phyloP scores from a whole-genome alignment of 768 basidiomycete genomes.

The Boletus patriciae region DNA sequence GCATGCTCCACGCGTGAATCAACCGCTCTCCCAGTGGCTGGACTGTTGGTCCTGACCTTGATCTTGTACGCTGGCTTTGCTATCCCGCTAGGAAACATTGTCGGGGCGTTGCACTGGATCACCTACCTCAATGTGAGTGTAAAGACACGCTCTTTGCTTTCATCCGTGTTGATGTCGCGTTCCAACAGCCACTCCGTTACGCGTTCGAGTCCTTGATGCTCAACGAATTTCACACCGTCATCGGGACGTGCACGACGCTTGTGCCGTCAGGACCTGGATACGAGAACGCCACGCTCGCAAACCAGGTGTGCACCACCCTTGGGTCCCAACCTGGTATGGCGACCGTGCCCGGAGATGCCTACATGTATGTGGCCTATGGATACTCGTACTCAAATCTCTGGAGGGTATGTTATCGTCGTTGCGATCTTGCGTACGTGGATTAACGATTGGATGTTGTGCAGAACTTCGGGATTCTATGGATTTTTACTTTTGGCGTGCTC shows the following conservation, averaged over 20 bases:
- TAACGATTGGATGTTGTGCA: conserved; percentile 6
- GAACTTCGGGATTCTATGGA: conserved; percentile 46
- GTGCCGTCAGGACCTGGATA: conserved; percentile 37
- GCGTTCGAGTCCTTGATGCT: conserved; percentile 35
- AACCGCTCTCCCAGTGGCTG: conserved; percentile 42
- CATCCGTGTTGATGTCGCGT: conserved; percentile 32
- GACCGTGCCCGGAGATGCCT: conserved; percentile 44
- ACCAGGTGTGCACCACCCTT: conserved; percentile 45
- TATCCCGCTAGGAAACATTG: conserved; percentile 23
- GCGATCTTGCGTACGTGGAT: neutral
- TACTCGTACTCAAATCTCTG: conserved; percentile 33
- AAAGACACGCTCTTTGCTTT: conserved; percentile 35
- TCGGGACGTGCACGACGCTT: conserved; percentile 37
- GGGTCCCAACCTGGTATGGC: conserved; percentile 42
- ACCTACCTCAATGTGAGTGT: conserved; percentile 26
- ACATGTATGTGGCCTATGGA: conserved; percentile 34
- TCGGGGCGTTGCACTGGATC: conserved; percentile 19
- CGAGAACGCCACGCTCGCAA: conserved; percentile 29
- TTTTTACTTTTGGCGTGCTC: conserved; percentile 43
- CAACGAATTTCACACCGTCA: conserved; percentile 48
- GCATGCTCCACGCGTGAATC: conserved; percentile 54
- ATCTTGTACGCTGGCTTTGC: conserved; percentile 46
- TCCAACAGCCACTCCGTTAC: conserved; percentile 34
- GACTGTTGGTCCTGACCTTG: conserved; percentile 37
- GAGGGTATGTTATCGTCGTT: conserved; percentile 35